Conservation (phyloP, 495 filamentous ascomycete genomes). For the Penicillium coprophilum region DNA sequence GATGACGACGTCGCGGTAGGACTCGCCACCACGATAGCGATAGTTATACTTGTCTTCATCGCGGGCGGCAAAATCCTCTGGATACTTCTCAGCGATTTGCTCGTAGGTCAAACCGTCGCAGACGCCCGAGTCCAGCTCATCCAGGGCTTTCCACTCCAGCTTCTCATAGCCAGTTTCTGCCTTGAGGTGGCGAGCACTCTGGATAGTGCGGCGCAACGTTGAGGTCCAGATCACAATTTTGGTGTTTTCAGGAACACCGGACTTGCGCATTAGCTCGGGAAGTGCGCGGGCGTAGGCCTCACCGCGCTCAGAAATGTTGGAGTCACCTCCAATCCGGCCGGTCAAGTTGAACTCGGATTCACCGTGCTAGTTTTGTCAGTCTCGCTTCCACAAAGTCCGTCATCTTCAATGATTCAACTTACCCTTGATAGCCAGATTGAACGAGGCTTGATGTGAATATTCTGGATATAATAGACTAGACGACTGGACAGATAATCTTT, state of each 20-base stretch:
- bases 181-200: constrained; percentile 76
- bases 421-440: constrained; percentile 97
- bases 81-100: constrained; percentile 85
- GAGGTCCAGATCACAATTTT: constrained; percentile 97
- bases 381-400: neutral
- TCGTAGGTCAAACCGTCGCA: constrained; percentile 96
- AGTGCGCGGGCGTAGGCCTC: constrained; percentile 80
- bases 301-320: constrained; percentile 80
- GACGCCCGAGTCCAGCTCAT: constrained; percentile 94
- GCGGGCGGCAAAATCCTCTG: constrained; percentile 89
- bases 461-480: constrained; percentile 97
- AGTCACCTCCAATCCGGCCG: constrained; percentile 90
- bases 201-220: constrained; percentile 87
- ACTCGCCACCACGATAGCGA: constrained; percentile 94
- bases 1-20: constrained; percentile 96
- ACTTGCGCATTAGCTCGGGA: constrained; percentile 75
- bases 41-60: constrained; percentile 99
- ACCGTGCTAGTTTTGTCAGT: constrained; percentile 63
- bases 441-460: constrained; percentile 94
- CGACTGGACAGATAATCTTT: constrained; percentile 94
- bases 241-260: constrained; percentile 70
- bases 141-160: constrained; percentile 96
- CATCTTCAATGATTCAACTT: constrained; percentile 40
- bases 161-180: constrained; percentile 72
- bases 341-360: constrained; percentile 88